phyloP scores from a whole-genome alignment of 306 rosid species.

The Corylus americana region DNA sequence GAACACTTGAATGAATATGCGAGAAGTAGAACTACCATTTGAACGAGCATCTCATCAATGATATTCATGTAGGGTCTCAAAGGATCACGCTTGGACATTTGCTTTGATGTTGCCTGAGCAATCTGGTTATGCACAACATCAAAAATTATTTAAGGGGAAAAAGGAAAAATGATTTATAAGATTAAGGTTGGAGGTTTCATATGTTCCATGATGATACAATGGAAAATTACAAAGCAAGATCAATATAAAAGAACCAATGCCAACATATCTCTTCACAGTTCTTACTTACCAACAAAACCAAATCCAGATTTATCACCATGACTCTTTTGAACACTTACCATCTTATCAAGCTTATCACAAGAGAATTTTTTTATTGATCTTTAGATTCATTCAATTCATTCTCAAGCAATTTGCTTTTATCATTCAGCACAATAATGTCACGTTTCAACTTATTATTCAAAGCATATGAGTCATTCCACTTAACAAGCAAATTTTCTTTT shows the following conservation, averaged over 20 bases:
- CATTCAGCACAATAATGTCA: too few species aligned
- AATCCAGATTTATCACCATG: too few species aligned
- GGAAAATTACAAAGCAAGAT: not conserved
- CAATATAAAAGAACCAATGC: not conserved
- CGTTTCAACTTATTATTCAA: too few species aligned
- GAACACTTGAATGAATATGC: slow-evolving; percentile 9
- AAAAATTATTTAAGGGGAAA: not conserved
- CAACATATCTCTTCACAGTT: not conserved
- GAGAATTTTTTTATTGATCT: too few species aligned
- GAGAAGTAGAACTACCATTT: slow-evolving; percentile 55
- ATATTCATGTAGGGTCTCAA: slow-evolving; percentile 87
- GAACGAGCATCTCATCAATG: slow-evolving; percentile 71
- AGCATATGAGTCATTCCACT: not conserved
- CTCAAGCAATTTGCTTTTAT: too few species aligned
- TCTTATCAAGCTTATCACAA: too few species aligned
- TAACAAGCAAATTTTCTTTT: too few species aligned
- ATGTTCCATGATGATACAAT: not conserved
- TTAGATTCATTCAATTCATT: too few species aligned
- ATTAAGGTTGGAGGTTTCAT: not conserved
- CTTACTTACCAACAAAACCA: too few species aligned
- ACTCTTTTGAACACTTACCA: too few species aligned
- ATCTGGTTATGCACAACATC: slow-evolving; percentile 41
- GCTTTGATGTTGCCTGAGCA: slow-evolving; percentile 97
- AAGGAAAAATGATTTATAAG: not conserved
- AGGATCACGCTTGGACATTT: slow-evolving; percentile 93